Evolutionary conservation across 176 grass and related monocot species (phyloP).

Genomic region (Microstegium vimineum): DNA sequence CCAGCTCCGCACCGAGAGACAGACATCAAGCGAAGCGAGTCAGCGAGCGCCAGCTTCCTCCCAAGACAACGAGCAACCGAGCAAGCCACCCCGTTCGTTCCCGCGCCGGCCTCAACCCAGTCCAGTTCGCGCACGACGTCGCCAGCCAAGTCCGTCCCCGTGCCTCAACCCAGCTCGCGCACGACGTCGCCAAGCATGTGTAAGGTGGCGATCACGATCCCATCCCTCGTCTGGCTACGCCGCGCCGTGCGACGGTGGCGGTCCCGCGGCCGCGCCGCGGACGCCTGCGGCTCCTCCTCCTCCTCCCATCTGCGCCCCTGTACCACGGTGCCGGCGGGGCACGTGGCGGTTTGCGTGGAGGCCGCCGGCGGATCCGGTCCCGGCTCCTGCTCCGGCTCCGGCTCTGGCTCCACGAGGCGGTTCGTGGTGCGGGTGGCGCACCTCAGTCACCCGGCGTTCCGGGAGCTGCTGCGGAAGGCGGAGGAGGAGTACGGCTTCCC

Average conservation of each 20-base stretch:
- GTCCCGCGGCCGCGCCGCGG: not conserved
- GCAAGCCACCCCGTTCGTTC: not conserved
- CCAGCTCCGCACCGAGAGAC: not conserved
- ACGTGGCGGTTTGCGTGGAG: constrained; percentile 34
- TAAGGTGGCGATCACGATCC: constrained; percentile 30
- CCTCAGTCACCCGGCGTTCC: constrained; percentile 38
- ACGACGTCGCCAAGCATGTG: constrained; percentile 21
- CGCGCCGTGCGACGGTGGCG: constrained; percentile 29
- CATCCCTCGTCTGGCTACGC: constrained; percentile 26
- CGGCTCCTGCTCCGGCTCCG: not conserved
- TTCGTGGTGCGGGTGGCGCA: constrained; percentile 43
- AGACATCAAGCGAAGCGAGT: not conserved
- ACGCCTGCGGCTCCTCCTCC: not conserved
- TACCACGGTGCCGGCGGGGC: constrained; percentile 29
- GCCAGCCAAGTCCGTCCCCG: not conserved
- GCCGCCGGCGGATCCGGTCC: not conserved
- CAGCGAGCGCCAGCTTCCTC: not conserved
- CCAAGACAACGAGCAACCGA: not conserved
- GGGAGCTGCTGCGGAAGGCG: constrained; percentile 33
- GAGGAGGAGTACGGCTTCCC: constrained; percentile 50
- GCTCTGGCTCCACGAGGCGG: not conserved
- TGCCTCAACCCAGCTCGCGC: not conserved
- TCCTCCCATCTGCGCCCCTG: too few species aligned
- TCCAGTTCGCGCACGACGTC: not conserved
- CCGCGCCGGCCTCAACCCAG: not conserved